A percentile compares a stretch with the other conserved stretches of the same genome.
Conservation (phyloP, 768 basidiomycete species). For the Lactifluus pinguis region DNA sequence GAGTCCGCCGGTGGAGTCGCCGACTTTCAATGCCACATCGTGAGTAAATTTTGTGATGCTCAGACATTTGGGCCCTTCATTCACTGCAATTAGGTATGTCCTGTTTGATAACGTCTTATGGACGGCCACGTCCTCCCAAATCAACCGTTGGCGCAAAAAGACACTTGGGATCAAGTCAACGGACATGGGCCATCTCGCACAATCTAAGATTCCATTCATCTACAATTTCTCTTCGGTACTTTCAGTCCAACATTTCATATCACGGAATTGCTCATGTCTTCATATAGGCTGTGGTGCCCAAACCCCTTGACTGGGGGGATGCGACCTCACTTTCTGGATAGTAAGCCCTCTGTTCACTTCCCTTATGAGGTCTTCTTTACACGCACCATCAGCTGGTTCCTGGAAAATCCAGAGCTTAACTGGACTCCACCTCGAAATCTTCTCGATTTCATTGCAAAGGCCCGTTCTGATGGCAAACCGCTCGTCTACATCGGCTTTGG, state of each 20-base stretch:
- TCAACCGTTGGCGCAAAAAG: conserved; percentile 56
- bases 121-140: conserved; percentile 54
- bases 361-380: conserved; percentile 1
- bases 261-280: neutral
- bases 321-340: conserved; percentile 48
- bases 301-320: conserved; percentile 64
- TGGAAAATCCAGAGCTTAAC: conserved; percentile 50
- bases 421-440: conserved; percentile 48
- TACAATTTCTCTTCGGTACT: conserved; percentile 57
- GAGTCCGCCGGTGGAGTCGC: conserved; percentile 52
- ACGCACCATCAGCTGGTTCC: conserved; percentile 43
- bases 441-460: conserved; percentile 45
- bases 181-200: conserved; percentile 49
- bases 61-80: neutral
- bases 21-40: conserved; percentile 53
- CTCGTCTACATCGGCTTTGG: conserved; percentile 70
- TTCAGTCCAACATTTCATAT: neutral
- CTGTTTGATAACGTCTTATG: conserved; percentile 62
- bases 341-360: conserved; percentile 23
- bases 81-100: conserved; percentile 35
- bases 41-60: conserved; percentile 24
- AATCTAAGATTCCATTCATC: conserved; percentile 53
- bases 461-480: conserved; percentile 44
- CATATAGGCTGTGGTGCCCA: conserved; percentile 46
- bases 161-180: conserved; percentile 41